Conservation (phyloP, 208 protist species). For the Acanthamoeba lenticulata region DNA sequence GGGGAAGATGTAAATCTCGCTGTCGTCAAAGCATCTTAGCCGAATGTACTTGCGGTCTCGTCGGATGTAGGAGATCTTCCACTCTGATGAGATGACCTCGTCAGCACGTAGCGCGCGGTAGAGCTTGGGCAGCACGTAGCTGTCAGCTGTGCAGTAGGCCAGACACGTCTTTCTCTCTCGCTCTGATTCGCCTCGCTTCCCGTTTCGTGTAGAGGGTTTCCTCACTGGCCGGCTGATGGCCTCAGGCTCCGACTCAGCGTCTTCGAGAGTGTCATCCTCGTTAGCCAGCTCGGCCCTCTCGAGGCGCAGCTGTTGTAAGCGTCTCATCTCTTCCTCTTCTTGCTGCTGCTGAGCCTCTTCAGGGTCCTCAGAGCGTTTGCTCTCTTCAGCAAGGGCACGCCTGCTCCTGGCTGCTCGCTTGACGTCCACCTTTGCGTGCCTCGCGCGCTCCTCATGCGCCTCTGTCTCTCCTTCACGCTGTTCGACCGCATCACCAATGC, state of each 20-base stretch:
- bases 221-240: too few relatives aligned
- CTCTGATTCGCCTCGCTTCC: too few relatives aligned
- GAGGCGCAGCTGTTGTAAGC: background rate
- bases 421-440: background rate
- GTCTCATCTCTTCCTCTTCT: background rate
- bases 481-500: background rate
- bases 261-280: background rate
- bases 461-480: background rate
- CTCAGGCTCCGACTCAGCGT: too few relatives aligned
- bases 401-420: background rate
- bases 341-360: background rate
- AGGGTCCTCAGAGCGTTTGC: background rate
- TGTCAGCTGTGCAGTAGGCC: background rate
- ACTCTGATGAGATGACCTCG: constrained; percentile 5
- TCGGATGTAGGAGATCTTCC: constrained; percentile 51
- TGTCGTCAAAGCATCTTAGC: background rate
- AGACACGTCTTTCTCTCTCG: background rate
- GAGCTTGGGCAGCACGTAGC: background rate
- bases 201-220: too few relatives aligned
- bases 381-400: background rate
- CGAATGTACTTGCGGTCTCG: constrained; percentile 28
- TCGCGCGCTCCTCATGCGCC: background rate
- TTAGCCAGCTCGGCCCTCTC: background rate
- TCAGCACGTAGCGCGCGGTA: background rate
- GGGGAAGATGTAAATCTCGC: constrained; percentile 52